Evolutionary conservation across 495 filamentous ascomycete genomes (phyloP), one percentile per base, ranked within the genome.

Genomic region (Daldinia childiae): DNA sequence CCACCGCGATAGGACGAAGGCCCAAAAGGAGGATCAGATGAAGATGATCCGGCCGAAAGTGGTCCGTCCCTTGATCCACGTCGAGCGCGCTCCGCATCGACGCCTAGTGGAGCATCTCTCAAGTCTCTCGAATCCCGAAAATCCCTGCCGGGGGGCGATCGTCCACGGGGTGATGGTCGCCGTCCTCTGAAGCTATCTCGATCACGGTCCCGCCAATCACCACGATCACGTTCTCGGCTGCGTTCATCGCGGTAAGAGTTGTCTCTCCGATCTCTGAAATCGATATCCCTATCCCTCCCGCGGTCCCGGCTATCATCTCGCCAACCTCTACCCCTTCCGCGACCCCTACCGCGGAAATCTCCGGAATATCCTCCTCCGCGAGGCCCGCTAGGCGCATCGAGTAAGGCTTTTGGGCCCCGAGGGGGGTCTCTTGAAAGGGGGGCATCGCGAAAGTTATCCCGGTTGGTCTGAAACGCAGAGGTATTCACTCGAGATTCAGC

Each of bases 381-480:
- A 7, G 85, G 84, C 6, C 89, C 89, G 71, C 87, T 86, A 32
- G 90, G 87, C 3, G 88, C 79, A 70, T 92, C 90, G 21, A 90
- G 82, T 61, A 90, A 74, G 7, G 89, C 91, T 75, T 91, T 91
- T 0, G 92, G 92, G 3, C 88, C 92, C 38, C 90, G 83, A 1
- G 92, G 92, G 0, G 91, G 90, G 32, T 84, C 82, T 60, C 82
- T 79, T 7, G 77, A 77, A 6, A 81, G 60, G 3, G 79, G 62
- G 3, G 79, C 68, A 51, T 84, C 81, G 38, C 83, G 79, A 57
- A 86, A 86, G 11, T 75, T 69, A 64, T 87, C 82, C 66, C 88
- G 80, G 65, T 83, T 82, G 6, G 82, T 74, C 52, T 82, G 81
- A 62, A 87, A 86, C 5, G 76, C 79, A 14, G 80, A 71, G 24